phyloP scores from a whole-genome alignment of 2,329 filamentous ascomycete genomes.

The Botryotinia convoluta region DNA sequence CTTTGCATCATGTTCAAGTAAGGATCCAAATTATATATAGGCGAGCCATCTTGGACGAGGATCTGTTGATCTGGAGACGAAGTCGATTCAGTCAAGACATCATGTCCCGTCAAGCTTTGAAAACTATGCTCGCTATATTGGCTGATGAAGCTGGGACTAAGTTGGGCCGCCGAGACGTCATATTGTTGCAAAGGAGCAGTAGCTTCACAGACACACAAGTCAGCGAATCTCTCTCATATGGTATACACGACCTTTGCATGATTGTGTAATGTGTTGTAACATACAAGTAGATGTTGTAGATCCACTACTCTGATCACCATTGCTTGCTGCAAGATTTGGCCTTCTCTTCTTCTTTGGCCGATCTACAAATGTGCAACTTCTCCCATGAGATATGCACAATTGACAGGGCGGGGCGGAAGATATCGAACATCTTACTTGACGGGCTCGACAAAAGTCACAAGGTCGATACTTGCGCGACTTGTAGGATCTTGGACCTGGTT shows the following conservation, averaged over 20 bases:
- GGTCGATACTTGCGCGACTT: constrained; percentile 40
- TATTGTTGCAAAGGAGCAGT: constrained; percentile 30
- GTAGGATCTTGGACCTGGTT: constrained; percentile 37
- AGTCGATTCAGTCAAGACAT: constrained; percentile 26
- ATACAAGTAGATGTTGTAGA: constrained; percentile 28
- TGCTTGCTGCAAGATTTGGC: constrained; percentile 29
- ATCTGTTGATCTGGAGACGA: constrained; percentile 30
- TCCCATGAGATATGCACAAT: constrained; percentile 44
- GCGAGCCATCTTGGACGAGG: constrained; percentile 32
- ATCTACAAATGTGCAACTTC: constrained; percentile 47
- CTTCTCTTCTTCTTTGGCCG: constrained; percentile 38
- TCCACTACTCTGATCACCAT: constrained; percentile 26
- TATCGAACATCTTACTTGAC: constrained; percentile 40
- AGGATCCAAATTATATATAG: constrained; percentile 34
- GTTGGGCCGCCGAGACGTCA: constrained; percentile 27
- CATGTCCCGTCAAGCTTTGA: constrained; percentile 32
- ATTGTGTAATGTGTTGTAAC: constrained; percentile 2
- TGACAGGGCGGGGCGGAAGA: constrained; percentile 44
- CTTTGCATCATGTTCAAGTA: constrained; percentile 33
- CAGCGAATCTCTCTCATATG: constrained; percentile 19
- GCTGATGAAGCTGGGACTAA: constrained; percentile 35
- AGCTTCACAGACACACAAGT: constrained; percentile 24
- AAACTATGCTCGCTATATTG: constrained; percentile 34
- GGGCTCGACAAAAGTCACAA: constrained; percentile 42
- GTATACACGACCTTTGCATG: background rate